A percentile compares a stretch with the other conserved stretches of the same genome.
These are phyloP conservation scores for Nitzschia sp. DNA, from an alignment of 108 stramenopile species.

Conservation along the genomic window DNA sequence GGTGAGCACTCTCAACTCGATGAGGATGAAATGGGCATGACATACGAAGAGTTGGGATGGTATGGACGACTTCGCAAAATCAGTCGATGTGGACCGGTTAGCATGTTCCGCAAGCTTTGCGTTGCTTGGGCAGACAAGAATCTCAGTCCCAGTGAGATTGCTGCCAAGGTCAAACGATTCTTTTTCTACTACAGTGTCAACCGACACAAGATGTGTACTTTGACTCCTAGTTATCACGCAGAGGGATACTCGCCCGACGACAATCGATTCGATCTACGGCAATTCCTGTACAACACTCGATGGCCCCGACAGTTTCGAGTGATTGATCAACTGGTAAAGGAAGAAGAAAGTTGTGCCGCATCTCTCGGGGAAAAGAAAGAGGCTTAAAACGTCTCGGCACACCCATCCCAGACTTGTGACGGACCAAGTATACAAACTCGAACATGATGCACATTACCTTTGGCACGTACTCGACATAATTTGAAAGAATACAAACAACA, in stretches of 20 bases:
- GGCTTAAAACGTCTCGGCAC: no score
- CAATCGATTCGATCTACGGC: constrained; percentile 97
- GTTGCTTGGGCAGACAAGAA: constrained; percentile 72
- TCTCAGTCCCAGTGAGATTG: constrained; percentile 69
- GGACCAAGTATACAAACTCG: no score
- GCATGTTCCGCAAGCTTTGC: constrained; percentile 89
- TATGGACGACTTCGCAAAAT: constrained; percentile 95
- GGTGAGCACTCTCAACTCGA: constrained; percentile 88
- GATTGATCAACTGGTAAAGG: constrained; percentile 52
- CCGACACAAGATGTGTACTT: constrained; percentile 98
- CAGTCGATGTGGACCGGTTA: constrained; percentile 88
- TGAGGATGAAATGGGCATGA: constrained; percentile 99
- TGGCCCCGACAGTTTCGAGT: constrained; percentile 90
- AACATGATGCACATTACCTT: no score
- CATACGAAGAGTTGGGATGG: constrained; percentile 92
- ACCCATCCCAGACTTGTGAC: no score
- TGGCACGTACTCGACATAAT: no score
- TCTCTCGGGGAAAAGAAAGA: no score
- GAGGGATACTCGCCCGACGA: constrained; percentile 97
- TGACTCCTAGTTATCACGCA: constrained; percentile 98
- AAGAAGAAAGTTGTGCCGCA: constrained; percentile 2
- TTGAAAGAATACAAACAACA: no score
- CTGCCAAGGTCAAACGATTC: constrained; percentile 90
- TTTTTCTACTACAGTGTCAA: constrained; percentile 94
- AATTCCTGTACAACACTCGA: constrained; percentile 89